phyloP scores from a whole-genome alignment of 129 eudicot species.

The Ambrosia trifida region DNA sequence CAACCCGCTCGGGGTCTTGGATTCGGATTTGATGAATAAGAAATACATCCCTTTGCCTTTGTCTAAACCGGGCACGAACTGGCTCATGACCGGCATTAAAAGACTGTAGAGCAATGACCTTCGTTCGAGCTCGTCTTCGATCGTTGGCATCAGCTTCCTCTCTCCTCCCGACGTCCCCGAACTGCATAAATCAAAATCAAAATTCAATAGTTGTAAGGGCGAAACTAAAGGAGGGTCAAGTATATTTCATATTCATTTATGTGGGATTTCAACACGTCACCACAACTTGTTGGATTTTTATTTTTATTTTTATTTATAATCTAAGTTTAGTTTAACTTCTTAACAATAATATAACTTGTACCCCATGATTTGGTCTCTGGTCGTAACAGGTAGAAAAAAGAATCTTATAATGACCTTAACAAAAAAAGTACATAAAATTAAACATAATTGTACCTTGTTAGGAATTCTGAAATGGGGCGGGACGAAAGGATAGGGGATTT shows the following conservation, averaged over 20 bases:
- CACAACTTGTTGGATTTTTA: no score
- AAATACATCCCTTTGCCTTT: conserved; percentile 87
- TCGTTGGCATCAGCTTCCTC: conserved; percentile 78
- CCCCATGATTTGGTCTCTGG: no score
- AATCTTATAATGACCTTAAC: no score
- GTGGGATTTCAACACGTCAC: no score
- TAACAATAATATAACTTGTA: no score
- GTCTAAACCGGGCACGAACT: conserved; percentile 65
- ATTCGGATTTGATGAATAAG: conserved; percentile 64
- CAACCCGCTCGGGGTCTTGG: conserved; percentile 69
- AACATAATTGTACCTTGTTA: conserved; percentile 51
- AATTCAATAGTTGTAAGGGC: neutral
- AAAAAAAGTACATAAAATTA: no score
- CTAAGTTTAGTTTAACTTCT: no score
- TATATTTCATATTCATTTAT: no score
- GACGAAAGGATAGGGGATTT: conserved; percentile 69
- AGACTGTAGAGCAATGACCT: conserved; percentile 63
- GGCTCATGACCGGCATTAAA: conserved; percentile 70
- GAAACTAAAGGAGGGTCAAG: no score
- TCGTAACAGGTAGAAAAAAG: no score
- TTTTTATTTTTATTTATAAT: no score
- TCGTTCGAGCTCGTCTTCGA: conserved; percentile 64
- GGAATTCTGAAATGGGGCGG: conserved; percentile 71
- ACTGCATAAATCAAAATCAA: conserved; percentile 33
- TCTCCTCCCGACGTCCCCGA: conserved; percentile 91